phyloP scores from a whole-genome alignment of 225 moss, liverwort and hornwort species.

The Bryum argenteum region DNA sequence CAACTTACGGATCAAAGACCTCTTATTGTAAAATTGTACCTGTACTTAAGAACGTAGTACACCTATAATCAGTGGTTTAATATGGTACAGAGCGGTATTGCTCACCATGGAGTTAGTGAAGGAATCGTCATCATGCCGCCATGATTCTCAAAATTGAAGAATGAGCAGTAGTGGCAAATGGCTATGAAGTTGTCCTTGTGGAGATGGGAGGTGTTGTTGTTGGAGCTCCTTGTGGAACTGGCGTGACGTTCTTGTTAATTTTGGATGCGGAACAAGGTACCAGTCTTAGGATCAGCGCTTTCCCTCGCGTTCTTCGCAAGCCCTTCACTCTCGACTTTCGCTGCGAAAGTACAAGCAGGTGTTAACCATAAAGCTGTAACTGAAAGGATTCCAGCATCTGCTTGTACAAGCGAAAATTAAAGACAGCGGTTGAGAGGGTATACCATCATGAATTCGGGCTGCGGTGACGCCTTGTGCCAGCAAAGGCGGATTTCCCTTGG shows the following conservation, averaged over 20 bases:
- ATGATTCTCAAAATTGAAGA: not conserved
- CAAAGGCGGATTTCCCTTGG: constrained; percentile 38
- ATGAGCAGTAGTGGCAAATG: not conserved
- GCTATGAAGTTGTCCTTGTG: not conserved
- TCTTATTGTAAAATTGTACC: constrained; percentile 33
- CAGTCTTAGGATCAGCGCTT: constrained; percentile 62
- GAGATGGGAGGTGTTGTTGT: not conserved
- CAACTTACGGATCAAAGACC: no score
- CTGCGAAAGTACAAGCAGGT: constrained; percentile 28
- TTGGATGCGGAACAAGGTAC: constrained; percentile 75
- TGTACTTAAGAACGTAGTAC: constrained; percentile 42
- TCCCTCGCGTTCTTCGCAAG: constrained; percentile 37
- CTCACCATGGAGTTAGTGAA: constrained; percentile 24
- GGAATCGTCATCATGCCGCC: not conserved
- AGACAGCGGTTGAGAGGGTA: not conserved
- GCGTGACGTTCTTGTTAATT: constrained; percentile 15
- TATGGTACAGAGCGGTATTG: constrained; percentile 38
- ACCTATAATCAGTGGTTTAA: constrained; percentile 24
- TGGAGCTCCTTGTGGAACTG: constrained; percentile 21
- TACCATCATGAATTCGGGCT: constrained; percentile 37
- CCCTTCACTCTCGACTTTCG: constrained; percentile 33
- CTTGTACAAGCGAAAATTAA: constrained; percentile 6
- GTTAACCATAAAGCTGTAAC: not conserved
- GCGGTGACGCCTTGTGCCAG: constrained; percentile 35
- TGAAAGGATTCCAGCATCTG: not conserved